Percentiles rank a stretch among this genome's conserved stretches.
These are phyloP conservation scores for Solanum hybrid DNA, from an alignment of 305 asterid species.

Conservation along the genomic window DNA sequence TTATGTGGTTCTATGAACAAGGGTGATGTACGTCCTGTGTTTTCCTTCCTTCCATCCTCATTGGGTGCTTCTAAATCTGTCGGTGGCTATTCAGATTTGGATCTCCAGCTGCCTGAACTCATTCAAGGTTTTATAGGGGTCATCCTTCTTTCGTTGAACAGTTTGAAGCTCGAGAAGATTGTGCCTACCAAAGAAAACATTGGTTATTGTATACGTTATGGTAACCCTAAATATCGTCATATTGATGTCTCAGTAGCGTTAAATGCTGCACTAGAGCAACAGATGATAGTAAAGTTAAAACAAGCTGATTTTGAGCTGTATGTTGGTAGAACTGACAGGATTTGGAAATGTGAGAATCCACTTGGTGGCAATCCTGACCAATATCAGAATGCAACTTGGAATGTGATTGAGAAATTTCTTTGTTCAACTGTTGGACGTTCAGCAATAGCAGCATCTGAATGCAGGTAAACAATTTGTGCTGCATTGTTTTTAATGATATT, in stretches of 20 bases:
- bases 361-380: constrained; percentile 14
- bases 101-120: constrained; percentile 9
- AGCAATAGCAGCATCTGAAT: constrained; percentile 28
- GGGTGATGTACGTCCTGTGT: neutral
- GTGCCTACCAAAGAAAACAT: constrained; percentile 38
- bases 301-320: constrained; percentile 15
- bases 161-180: constrained; percentile 35
- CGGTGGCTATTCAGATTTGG: constrained; percentile 6
- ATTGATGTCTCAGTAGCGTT: constrained; percentile 33
- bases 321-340: constrained; percentile 22
- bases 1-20: neutral
- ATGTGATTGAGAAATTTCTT: constrained; percentile 21
- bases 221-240: constrained; percentile 22
- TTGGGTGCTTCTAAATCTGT: neutral
- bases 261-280: constrained; percentile 25
- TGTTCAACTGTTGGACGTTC: constrained; percentile 24
- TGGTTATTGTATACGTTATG: constrained; percentile 31
- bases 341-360: constrained; percentile 44
- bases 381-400: constrained; percentile 26
- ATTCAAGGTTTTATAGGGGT: constrained; percentile 30
- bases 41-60: constrained; percentile 3
- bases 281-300: constrained; percentile 28
- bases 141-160: constrained; percentile 27
- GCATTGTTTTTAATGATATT: neutral
- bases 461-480: constrained; percentile 27